Base-by-base conservation (phyloP, 2,329 filamentous ascomycete genomes). In the Ambrosiella cleistominuta region DNA sequence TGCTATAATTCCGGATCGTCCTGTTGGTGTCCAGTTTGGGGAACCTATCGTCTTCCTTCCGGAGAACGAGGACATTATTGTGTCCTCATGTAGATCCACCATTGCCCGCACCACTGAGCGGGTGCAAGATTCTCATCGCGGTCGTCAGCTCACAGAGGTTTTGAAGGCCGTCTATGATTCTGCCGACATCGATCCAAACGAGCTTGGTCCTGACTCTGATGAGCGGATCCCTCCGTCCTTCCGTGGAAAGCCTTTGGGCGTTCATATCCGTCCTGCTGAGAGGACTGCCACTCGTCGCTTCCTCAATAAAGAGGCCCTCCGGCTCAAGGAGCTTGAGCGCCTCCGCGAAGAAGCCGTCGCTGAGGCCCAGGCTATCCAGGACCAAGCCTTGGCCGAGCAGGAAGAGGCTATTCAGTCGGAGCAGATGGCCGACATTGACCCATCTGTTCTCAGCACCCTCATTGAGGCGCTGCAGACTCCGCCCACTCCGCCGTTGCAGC, bases 21-120 rank as follows among this genome's bases (percentile, higher is more conserved):
- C 50, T 19, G 19, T 51, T 9, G 59, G 54, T 8, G 68, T 73
- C 54, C 71, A 74, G 60, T 73, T 73, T 9, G 69, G 71, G 37
- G 71, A 70, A 54, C 75, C 77, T 3, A 67, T 78, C 4, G 74
- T 79, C 35, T 74, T 74, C 59, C 70, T 78, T 55, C 72, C 73
- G 19, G 71, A 74, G 2, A 70, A 70, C 12, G 75, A 75, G 15
- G 71, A 71, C 57, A 27, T 57, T 45, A 73, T 74, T 35, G 66
- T 73, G 0, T 75, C 76, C 60, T 70, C 75, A 15, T 79, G 76
- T 7, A 71, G 76, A 17, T 71, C 69, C 2, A 70, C 68, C 62
- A 67, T 68, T 39, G 65, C 66, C 49, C 70, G 70, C 1, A 63
- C 70, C 51, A 64, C 68, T 58, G 66, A 66, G 45, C 66, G 68